Evolutionary conservation across 176 grass and related monocot genomes (phyloP).

Genomic region (Triticum timopheevii): DNA sequence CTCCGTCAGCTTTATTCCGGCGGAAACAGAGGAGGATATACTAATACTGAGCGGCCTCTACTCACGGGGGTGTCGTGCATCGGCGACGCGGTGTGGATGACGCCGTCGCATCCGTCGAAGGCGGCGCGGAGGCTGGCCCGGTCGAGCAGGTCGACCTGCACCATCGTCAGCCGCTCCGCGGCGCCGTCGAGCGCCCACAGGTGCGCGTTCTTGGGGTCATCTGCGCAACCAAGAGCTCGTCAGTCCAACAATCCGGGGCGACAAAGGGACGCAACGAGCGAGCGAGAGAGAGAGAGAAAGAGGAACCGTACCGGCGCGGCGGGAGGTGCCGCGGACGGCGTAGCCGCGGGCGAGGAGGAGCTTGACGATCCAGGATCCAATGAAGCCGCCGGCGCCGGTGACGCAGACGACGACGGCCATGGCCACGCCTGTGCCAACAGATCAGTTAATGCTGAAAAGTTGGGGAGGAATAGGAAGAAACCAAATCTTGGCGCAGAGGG

Average conservation of each 20-base stretch:
- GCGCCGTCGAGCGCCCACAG: slow-evolving; percentile 60
- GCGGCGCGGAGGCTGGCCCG: slow-evolving; percentile 47
- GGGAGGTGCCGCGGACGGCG: slow-evolving; percentile 61
- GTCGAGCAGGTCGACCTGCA: slow-evolving; percentile 59
- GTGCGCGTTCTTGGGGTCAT: slow-evolving; percentile 71
- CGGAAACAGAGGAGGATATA: not conserved
- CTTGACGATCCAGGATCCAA: slow-evolving; percentile 69
- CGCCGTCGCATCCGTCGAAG: slow-evolving; percentile 58
- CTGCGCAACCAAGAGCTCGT: slow-evolving; percentile 6
- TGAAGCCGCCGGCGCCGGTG: slow-evolving; percentile 68
- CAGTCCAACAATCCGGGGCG: not conserved
- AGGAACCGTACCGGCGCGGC: slow-evolving; percentile 31
- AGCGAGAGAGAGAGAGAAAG: too few species aligned
- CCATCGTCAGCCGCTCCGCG: slow-evolving; percentile 45
- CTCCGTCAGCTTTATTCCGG: not conserved
- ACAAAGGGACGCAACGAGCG: not conserved
- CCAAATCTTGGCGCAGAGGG: not conserved
- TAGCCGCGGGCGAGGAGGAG: slow-evolving; percentile 55
- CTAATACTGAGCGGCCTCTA: not conserved
- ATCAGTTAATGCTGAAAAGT: too few species aligned
- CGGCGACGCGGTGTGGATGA: slow-evolving; percentile 72
- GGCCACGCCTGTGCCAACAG: not conserved
- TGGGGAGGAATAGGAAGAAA: not conserved
- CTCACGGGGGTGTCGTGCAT: slow-evolving; percentile 64
- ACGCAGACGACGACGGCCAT: slow-evolving; percentile 54